Conservation (phyloP, 352 stramenopile genomes). For the Thalassiosira hispida region DNA sequence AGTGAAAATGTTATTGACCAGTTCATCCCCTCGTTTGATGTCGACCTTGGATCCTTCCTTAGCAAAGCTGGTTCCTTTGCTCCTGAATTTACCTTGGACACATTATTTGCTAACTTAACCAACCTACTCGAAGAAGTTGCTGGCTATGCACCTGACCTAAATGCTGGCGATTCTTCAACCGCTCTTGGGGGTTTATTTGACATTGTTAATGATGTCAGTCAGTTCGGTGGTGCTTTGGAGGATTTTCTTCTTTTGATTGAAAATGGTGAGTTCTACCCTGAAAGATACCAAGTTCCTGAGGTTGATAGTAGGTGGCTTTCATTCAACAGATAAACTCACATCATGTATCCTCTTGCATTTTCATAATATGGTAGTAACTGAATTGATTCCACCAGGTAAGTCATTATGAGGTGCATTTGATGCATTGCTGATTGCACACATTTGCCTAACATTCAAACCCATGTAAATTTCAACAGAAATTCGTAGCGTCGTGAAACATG, state of each 20-base stretch:
- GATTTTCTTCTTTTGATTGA: conserved; percentile 13
- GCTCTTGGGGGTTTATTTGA: conserved; percentile 11
- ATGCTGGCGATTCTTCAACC: conserved; percentile 5
- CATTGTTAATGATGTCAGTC: not conserved
- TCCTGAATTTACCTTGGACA: conserved; percentile 1
- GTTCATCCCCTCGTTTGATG: not conserved
- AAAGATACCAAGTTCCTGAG: too few relatives aligned
- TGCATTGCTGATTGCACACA: too few relatives aligned
- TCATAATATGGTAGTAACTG: too few relatives aligned
- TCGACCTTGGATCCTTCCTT: conserved; percentile 8
- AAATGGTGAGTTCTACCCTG: conserved; percentile 10
- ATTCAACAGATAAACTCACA: too few relatives aligned
- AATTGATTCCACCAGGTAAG: too few relatives aligned
- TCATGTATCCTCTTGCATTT: too few relatives aligned
- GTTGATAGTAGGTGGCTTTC: too few relatives aligned
- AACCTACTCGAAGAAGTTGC: conserved; percentile 3
- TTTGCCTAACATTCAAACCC: too few relatives aligned
- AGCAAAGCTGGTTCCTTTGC: not conserved
- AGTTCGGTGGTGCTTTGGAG: conserved; percentile 5
- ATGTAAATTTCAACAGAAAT: conserved; percentile 18
- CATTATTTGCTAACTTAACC: conserved; percentile 7
- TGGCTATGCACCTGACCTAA: conserved; percentile 10
- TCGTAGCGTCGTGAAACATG: conserved; percentile 17
- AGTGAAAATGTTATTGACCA: not conserved
- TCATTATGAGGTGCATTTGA: too few relatives aligned